Conservation (phyloP, 805 yeast genomes). For the Wickerhamomyces xylosicus region DNA sequence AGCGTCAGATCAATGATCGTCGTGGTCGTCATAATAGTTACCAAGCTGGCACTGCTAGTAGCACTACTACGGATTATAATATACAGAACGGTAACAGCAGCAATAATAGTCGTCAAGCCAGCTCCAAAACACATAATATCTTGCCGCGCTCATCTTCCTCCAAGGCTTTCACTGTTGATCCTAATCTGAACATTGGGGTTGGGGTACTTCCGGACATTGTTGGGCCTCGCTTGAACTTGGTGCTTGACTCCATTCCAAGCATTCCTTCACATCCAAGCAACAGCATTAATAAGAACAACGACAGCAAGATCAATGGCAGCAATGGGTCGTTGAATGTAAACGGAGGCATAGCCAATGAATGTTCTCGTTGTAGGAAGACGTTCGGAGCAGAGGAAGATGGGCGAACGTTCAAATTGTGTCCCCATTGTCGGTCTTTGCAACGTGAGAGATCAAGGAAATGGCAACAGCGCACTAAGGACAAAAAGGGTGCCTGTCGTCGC, state of each 20-base stretch:
- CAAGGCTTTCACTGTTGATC: constrained; percentile 15
- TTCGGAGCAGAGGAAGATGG: constrained; percentile 32
- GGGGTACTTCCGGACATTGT: constrained; percentile 14
- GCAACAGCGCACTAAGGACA: constrained; percentile 51
- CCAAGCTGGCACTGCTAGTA: too few species aligned
- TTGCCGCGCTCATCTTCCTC: constrained; percentile 4
- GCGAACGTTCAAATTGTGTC: constrained; percentile 42
- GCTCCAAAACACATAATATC: neutral
- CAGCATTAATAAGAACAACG: constrained; percentile 1
- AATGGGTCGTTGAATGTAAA: too few species aligned
- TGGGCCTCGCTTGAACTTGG: constrained; percentile 11
- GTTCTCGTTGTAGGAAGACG: constrained; percentile 52
- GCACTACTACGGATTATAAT: too few species aligned
- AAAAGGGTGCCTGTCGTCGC: constrained; percentile 53
- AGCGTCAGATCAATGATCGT: too few species aligned
- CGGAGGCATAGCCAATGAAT: constrained; percentile 15
- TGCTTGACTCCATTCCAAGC: constrained; percentile 1
- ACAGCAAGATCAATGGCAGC: too few species aligned
- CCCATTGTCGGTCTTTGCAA: constrained; percentile 55
- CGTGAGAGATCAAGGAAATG: constrained; percentile 53
- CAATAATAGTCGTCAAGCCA: neutral
- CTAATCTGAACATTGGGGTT: constrained; percentile 15
- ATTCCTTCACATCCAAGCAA: constrained; percentile 1
- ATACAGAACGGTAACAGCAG: too few species aligned
- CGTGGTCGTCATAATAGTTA: too few species aligned